Evolutionary conservation across 169 alveolate genomes (phyloP).

Genomic region (Plasmodium reichenowi): DNA sequence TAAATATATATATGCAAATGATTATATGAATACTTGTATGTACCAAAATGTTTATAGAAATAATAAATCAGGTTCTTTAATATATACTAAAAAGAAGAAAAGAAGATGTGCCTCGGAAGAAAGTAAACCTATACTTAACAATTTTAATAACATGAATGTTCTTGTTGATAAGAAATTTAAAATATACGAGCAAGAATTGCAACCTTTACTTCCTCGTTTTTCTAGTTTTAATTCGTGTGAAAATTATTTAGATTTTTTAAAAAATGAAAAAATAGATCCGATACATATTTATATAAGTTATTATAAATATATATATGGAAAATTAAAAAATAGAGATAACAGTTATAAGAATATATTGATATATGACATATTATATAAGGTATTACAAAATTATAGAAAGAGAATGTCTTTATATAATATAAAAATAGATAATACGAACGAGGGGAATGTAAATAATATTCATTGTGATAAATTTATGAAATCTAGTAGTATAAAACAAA

Average conservation of each 20-base stretch:
- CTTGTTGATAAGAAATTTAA: constrained; percentile 62
- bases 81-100: not conserved
- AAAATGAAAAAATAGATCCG: constrained; percentile 8
- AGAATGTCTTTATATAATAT: not conserved
- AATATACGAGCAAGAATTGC: constrained; percentile 51
- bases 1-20: no score
- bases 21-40: no score
- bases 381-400: constrained; percentile 21
- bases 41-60: no score
- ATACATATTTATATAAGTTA: constrained; percentile 15
- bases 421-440: not conserved
- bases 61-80: no score
- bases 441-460: no score
- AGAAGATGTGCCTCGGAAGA: not conserved
- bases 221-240: constrained; percentile 45
- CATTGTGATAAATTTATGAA: no score
- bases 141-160: constrained; percentile 42
- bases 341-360: constrained; percentile 15
- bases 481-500: no score
- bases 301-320: constrained; percentile 3
- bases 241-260: constrained; percentile 7
- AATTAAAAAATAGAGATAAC: constrained; percentile 4
- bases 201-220: constrained; percentile 59
- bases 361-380: constrained; percentile 28
- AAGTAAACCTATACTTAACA: constrained; percentile 1